Base-by-base conservation (phyloP, 257 asterid species). In the Petunia axillaris region DNA sequence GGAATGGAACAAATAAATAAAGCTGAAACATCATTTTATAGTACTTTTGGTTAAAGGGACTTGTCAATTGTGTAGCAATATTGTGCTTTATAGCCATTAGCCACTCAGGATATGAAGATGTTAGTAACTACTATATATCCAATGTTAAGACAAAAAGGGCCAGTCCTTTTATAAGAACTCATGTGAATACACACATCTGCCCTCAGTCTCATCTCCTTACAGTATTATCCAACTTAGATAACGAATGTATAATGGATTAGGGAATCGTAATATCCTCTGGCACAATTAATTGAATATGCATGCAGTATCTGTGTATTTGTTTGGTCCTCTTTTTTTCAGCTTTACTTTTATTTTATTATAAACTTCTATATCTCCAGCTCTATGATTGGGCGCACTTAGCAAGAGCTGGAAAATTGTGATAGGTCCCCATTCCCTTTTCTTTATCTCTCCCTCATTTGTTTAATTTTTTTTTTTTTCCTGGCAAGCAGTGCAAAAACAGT, bases 181-280 rank as follows among this genome's bases (percentile, higher is more conserved):
- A 50, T 50, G 37, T 73, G 78, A 50, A 50, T 8, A 8, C 4
- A 40, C 6, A 10, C n/a, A 11, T 14, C 25, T 50, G 1, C 36
- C 14, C 11, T 50, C 62, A 52, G 50, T 14, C 78, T 50, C 36
- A 73, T 73, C 78, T 73, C 50, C 62, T 3, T 73, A 73, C 35
- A 73, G 44, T 73, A 50, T 50, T 71, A 50, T 73, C 78, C 78
- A 73, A 73, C 46, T 50, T 73, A 73, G 78, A 73, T 73, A 50
- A 25, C 25, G 25, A 25, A 36, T 50, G 62, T 36, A 73, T 71
- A 46, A 73, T 52, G 62, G 59, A 73, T 25, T 48, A 71, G 1
- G 44, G 36, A 10, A 48, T 71, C 44, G 35, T 71, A 48, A 71
- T 48, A 46, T 10, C 57, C 41, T 71, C 5, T 48, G 13, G 62